Conservation (phyloP, 768 basidiomycete genomes). For the Fomitopsis pulvina region DNA sequence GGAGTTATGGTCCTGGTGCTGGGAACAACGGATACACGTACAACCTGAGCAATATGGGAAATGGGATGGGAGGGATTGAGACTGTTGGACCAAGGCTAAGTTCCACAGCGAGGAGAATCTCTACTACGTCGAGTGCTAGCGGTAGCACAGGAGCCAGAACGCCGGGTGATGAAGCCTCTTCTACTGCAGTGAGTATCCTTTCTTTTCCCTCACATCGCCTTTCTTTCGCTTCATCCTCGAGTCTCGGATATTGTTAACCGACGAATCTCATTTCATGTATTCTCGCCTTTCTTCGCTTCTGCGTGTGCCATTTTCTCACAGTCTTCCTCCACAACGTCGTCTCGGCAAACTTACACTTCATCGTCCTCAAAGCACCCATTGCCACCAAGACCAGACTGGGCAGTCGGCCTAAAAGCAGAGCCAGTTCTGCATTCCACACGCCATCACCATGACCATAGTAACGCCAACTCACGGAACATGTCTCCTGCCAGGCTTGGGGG, state of each 20-base stretch:
- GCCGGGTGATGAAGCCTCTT: constrained; percentile 69
- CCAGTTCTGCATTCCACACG: constrained; percentile 52
- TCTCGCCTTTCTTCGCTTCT: background rate
- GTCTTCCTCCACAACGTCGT: constrained; percentile 80
- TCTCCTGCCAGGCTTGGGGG: constrained; percentile 29
- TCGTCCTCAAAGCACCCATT: constrained; percentile 75
- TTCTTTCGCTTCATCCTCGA: constrained; percentile 6
- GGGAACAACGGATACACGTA: constrained; percentile 39
- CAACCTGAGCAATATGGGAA: constrained; percentile 20
- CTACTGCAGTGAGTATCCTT: constrained; percentile 57
- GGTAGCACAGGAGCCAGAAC: constrained; percentile 50
- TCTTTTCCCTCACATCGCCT: background rate
- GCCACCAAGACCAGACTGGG: constrained; percentile 84
- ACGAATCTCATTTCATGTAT: background rate
- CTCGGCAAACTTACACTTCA: constrained; percentile 70
- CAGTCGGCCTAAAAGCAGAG: constrained; percentile 75
- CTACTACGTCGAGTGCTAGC: constrained; percentile 39
- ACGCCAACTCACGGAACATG: constrained; percentile 30
- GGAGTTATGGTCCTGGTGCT: constrained; percentile 67
- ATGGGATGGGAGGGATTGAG: constrained; percentile 27
- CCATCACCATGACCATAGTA: constrained; percentile 41
- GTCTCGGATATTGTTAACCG: constrained; percentile 7
- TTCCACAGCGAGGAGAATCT: constrained; percentile 38
- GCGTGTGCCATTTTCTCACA: constrained; percentile 18
- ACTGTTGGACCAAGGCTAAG: constrained; percentile 62